These are phyloP conservation scores for Dimargaris verticillata DNA, from an alignment of 192 early-diverging fungal species.

Conservation along the genomic window DNA sequence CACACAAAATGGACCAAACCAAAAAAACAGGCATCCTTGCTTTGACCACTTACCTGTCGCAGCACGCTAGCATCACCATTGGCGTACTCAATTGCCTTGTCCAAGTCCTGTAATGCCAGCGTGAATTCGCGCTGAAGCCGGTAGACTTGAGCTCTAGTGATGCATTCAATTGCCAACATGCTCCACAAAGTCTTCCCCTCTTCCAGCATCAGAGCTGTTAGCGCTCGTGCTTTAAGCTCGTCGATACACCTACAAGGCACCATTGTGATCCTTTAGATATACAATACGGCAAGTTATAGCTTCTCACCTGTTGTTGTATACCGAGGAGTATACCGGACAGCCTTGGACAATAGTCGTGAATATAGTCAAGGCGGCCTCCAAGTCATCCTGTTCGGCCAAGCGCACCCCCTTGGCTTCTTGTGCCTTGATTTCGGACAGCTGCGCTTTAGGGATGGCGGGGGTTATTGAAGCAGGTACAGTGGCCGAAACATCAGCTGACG, in stretches of 20 bases:
- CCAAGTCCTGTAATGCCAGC: conserved; percentile 32
- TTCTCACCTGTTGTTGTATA: conserved; percentile 39
- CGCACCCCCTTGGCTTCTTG: conserved; percentile 22
- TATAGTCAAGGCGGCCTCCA: conserved; percentile 17
- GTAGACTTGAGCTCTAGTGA: conserved; percentile 21
- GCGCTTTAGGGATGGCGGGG: not conserved
- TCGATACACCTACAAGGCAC: conserved; percentile 14
- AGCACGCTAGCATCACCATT: conserved; percentile 18
- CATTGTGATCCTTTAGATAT: not conserved
- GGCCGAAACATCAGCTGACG: too few species aligned
- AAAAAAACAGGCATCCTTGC: not conserved
- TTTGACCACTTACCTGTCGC: conserved; percentile 15
- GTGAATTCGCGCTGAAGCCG: conserved; percentile 23
- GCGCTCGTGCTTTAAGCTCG: not conserved
- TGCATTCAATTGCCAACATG: too few species aligned
- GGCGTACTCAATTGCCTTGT: conserved; percentile 35
- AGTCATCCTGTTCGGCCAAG: conserved; percentile 26
- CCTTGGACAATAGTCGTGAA: conserved; percentile 24
- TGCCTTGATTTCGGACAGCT: not conserved
- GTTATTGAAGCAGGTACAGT: too few species aligned
- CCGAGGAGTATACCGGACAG: conserved; percentile 36
- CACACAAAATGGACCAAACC: too few species aligned
- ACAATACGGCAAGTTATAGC: not conserved
- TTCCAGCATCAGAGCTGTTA: not conserved
- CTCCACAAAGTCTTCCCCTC: too few species aligned